Evolutionary conservation across 2,329 filamentous ascomycete species (phyloP).

Genomic region (Capronia americana): DNA sequence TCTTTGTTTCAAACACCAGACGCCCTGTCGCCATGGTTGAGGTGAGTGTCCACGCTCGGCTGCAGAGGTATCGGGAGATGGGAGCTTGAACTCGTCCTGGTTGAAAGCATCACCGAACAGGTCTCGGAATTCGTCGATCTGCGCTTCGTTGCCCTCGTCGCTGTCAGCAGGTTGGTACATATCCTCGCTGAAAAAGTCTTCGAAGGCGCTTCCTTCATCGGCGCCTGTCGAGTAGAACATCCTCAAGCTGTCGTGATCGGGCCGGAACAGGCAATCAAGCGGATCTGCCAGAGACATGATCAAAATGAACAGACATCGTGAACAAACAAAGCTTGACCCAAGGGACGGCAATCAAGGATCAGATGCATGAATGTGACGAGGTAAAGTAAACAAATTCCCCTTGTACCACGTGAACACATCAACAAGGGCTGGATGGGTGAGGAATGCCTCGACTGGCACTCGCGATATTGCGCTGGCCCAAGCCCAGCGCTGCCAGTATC

Average conservation of each 20-base stretch:
- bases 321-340: constrained; percentile 6
- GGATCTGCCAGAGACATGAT: constrained; percentile 41
- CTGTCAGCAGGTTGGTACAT: constrained; percentile 56
- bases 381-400: constrained; percentile 30
- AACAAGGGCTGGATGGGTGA: constrained; percentile 16
- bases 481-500: constrained; percentile 8
- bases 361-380: constrained; percentile 27
- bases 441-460: constrained; percentile 31
- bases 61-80: constrained; percentile 55
- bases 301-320: constrained; percentile 5
- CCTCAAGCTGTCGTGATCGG: constrained; percentile 59
- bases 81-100: constrained; percentile 59
- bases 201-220: constrained; percentile 68
- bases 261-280: constrained; percentile 48
- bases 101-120: constrained; percentile 60
- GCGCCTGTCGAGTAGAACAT: constrained; percentile 56
- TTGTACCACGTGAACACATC: constrained; percentile 22
- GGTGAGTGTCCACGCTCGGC: constrained; percentile 50
- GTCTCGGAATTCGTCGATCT: constrained; percentile 58
- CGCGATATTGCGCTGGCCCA: constrained; percentile 18
- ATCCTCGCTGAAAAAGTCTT: constrained; percentile 67
- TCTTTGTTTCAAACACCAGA: constrained; percentile 59
- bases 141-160: constrained; percentile 54
- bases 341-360: constrained; percentile 15
- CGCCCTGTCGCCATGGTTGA: constrained; percentile 62